A percentile compares a stretch with the other conserved stretches of the same genome.
Evolutionary conservation across 2,329 filamentous ascomycete genomes (phyloP).

Genomic region (Monosporascus sp.): DNA sequence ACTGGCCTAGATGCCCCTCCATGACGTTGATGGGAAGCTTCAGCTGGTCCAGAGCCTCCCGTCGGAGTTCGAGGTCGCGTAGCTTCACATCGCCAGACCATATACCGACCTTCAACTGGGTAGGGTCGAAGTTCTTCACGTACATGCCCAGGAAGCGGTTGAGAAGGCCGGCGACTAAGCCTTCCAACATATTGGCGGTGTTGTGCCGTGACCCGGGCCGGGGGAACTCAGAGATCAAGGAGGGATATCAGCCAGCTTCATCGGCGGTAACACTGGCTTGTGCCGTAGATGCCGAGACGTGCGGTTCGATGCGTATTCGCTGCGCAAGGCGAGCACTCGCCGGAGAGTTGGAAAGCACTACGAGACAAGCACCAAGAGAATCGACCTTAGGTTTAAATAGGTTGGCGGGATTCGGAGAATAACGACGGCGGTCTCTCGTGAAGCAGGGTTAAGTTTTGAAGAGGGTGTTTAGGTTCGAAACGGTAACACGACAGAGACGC

Average conservation of each 20-base stretch:
- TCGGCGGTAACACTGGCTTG: constrained; percentile 13
- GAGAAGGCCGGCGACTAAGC: constrained; percentile 90
- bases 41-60: constrained; percentile 94
- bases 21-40: constrained; percentile 95
- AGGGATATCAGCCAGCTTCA: constrained; percentile 21
- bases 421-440: too few relatives aligned
- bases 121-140: constrained; percentile 98
- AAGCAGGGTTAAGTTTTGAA: too few relatives aligned
- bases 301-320: too few relatives aligned
- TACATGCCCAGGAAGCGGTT: constrained; percentile 99
- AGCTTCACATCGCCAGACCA: constrained; percentile 99
- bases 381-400: too few relatives aligned
- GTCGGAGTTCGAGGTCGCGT: constrained; percentile 82
- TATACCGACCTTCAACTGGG: constrained; percentile 96
- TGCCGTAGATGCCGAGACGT: too few relatives aligned
- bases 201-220: constrained; percentile 68
- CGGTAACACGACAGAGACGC: too few relatives aligned
- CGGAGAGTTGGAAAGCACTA: too few relatives aligned
- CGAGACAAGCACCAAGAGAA: too few relatives aligned
- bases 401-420: too few relatives aligned
- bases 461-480: too few relatives aligned
- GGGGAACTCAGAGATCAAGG: constrained; percentile 33
- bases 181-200: constrained; percentile 79
- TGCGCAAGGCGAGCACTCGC: too few relatives aligned
- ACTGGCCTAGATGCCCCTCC: constrained; percentile 85